Evolutionary conservation across 1,284 basidiomycete genomes (phyloP).

Genomic region (Naganishia cerealis): DNA sequence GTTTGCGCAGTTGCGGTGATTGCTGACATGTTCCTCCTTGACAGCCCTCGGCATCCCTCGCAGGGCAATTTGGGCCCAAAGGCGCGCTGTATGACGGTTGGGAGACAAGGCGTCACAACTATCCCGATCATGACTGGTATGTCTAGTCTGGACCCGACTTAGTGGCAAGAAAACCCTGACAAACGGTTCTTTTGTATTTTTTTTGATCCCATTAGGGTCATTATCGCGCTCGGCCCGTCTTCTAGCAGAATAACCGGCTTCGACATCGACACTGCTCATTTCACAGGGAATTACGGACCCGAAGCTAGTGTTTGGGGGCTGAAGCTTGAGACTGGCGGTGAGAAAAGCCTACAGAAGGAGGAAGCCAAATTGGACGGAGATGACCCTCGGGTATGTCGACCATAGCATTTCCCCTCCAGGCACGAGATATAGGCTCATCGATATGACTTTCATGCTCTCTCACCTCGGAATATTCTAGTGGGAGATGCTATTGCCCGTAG

Average conservation of each 20-base stretch:
- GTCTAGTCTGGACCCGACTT: conserved; percentile 36
- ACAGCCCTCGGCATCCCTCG: conserved; percentile 58
- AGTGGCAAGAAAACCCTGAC: neutral
- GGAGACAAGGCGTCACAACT: conserved; percentile 87
- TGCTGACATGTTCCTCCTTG: conserved; percentile 18
- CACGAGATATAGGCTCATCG: conserved; percentile 37
- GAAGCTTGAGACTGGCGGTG: conserved; percentile 56
- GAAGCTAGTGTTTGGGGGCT: conserved; percentile 71
- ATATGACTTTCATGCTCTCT: conserved; percentile 3
- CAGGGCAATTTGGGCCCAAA: conserved; percentile 90
- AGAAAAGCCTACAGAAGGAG: conserved; percentile 52
- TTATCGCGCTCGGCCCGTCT: conserved; percentile 79
- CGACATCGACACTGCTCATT: conserved; percentile 93
- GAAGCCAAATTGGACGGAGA: conserved; percentile 40
- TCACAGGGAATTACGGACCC: conserved; percentile 93
- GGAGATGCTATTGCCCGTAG: conserved; percentile 73
- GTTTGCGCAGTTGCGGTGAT: conserved; percentile 5
- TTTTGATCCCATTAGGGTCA: conserved; percentile 63
- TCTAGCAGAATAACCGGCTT: conserved; percentile 75
- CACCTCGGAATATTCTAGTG: conserved; percentile 60
- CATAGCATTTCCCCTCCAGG: conserved; percentile 23
- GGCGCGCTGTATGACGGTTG: conserved; percentile 93
- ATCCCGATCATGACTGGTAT: conserved; percentile 79
- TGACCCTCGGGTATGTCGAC: conserved; percentile 60
- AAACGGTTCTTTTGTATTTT: neutral